Base-by-base conservation (phyloP, 345 rosid species). In the Barbarea vulgaris region DNA sequence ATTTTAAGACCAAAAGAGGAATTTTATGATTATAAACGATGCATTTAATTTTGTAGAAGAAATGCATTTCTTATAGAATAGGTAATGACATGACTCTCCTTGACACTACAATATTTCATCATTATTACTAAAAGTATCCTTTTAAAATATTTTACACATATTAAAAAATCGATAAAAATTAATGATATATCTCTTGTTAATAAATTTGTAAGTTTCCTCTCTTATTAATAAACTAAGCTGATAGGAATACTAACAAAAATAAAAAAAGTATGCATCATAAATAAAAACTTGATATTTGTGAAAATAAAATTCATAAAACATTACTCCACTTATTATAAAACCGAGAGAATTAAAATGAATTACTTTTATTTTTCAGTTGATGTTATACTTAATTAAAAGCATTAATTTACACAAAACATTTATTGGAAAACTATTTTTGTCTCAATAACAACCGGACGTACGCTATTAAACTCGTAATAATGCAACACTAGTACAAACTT, bases 1-100 rank as follows among this genome's bases (percentile, higher is more conserved):
- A 39, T 52, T 53, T 42, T 3, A 28, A 63, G 12, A 63, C 64
- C 64, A 52, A 42, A 63, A 53, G 21, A 64, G 46, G 64, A 50
- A 18, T 17, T 41, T 6, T 34, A 27, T 39, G 4, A 9, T 67
- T 22, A 1, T 1, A 30, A 22, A 48, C 24, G 2, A 67, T 6
- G 2, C 39, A 41, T 12, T 7, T 55, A 18, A 12, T 27, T 55
- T 37, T 50, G 0, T 53, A 3, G 10, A 24, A 15, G 7, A 67
- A 53, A 68, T 9, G 12, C 70, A 33, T 33, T 50, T 48, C 44
- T 13, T 39, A 17, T 54, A 22, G 30, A 17, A 39, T 39, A 54
- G 8, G 9, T 10, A 24, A 47, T 13, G 31, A 48, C 19, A 19
- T 44, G 25, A 64, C 8, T 44, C 21, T 18, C 25, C 3, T 15